Conservation (phyloP, 2,329 filamentous ascomycete species). For the Penicillium griseofulvum region DNA sequence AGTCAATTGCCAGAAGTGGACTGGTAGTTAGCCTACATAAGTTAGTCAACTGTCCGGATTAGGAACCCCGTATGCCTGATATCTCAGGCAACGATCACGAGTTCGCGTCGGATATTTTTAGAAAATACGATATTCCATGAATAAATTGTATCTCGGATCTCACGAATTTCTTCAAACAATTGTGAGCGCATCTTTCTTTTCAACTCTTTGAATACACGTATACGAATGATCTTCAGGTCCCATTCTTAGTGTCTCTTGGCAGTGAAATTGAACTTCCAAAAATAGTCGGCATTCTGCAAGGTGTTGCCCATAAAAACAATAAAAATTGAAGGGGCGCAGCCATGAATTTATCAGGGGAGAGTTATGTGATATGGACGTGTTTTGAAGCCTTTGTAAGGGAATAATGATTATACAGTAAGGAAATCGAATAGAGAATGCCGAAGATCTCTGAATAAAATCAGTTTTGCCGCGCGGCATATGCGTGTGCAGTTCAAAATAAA, state of each 20-base stretch:
- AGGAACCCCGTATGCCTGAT: not conserved
- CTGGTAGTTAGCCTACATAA: too few species aligned
- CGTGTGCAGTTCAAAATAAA: constrained; percentile 1
- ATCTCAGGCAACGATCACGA: not conserved
- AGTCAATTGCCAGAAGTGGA: too few species aligned
- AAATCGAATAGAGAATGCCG: too few species aligned
- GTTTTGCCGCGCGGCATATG: constrained; percentile 16
- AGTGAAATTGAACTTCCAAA: not conserved
- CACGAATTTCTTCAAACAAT: too few species aligned
- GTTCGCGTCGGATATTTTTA: not conserved
- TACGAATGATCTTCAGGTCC: not conserved
- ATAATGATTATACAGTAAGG: too few species aligned
- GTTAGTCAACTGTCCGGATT: too few species aligned
- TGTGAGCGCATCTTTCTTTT: too few species aligned
- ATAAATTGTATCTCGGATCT: too few species aligned
- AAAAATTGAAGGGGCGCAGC: not conserved
- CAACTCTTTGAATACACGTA: not conserved
- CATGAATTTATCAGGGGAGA: not conserved
- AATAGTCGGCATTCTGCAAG: not conserved
- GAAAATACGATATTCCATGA: too few species aligned
- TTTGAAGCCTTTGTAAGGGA: not conserved
- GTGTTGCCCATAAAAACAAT: not conserved
- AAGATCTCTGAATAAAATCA: not conserved
- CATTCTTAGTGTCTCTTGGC: not conserved
- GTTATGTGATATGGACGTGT: too few species aligned